Evolutionary conservation across 2,329 filamentous ascomycete species (phyloP), one percentile per base, ranked within the genome.

Genomic region (Fusarium fracticaudum): DNA sequence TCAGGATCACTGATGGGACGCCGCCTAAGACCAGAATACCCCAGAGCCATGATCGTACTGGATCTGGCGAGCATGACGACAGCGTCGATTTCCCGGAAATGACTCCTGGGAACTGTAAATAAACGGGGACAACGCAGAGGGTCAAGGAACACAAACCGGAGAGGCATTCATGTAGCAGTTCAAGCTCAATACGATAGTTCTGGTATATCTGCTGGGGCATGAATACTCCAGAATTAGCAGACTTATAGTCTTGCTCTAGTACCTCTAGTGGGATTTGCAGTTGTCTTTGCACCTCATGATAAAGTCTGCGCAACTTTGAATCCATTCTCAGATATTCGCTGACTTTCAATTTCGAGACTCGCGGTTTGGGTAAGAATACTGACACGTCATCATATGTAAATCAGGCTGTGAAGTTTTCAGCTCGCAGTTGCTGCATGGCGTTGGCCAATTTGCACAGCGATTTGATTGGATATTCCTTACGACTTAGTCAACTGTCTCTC

Each of bases 141-240:
- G 4, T 12, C 9, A 6, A 6, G 2, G 0, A 3, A 0, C 4
- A 31, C 45, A 17, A 8, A 48, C 26, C 20, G 0, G 14, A 31
- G 0, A 48, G 7, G 9, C 0, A n/a, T n/a, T 17, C 4, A 7
- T 3, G 10, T 17, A 48, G 0, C 20, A 13, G 20, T 0, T 48
- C 10, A 1, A 48, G 45, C 10, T n/a, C 45, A 9, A 3, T 6
- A 3, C 20, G 29, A 4, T 48, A 48, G 14, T n/a, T 13, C 2
- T 31, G 20, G 4, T n/a, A 2, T 0, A n/a, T 4, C 6, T 17
- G 9, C 14, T 3, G 7, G 4, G 6, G 3, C 20, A 12, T 17
- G 0, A 17, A 48, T 12, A 48, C 12, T 6, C 5, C 26, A 12
- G 20, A 22, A 48, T 6, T 31, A 4, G 0, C 9, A 17, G 26